These are phyloP conservation scores for Entrophospora sp. DNA, from an alignment of 192 early-diverging fungal genomes.

Conservation along the genomic window DNA sequence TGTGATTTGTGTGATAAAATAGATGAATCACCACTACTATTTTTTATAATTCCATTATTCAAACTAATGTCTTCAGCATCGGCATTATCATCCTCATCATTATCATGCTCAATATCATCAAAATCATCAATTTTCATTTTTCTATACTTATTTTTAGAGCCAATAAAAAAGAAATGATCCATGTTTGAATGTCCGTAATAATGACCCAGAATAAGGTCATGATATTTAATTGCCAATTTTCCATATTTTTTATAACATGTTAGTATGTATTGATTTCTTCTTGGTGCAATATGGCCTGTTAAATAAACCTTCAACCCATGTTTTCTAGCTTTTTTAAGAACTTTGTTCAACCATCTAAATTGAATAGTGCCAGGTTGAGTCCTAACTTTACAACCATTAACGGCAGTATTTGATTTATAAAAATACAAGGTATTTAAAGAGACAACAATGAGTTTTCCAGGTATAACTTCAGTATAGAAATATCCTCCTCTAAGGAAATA, in stretches of 20 bases:
- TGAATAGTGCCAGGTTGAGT: conserved; percentile 55
- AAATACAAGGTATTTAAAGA: conserved; percentile 70
- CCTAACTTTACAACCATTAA: conserved; percentile 47
- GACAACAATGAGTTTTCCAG: conserved; percentile 42
- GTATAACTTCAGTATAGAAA: conserved; percentile 48
- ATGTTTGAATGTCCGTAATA: conserved; percentile 70
- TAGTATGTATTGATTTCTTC: conserved; percentile 31
- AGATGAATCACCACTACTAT: conserved; percentile 24
- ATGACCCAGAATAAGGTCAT: conserved; percentile 54
- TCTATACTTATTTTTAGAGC: conserved; percentile 7
- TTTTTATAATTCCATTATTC: conserved; percentile 13
- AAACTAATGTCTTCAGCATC: neutral
- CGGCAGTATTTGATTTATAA: conserved; percentile 57
- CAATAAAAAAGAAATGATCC: conserved; percentile 57
- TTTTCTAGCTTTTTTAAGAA: conserved; percentile 38
- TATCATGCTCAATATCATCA: neutral
- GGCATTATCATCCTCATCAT: neutral
- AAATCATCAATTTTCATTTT: neutral
- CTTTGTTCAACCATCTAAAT: conserved; percentile 59
- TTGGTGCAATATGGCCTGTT: conserved; percentile 60
- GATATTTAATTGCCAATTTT: conserved; percentile 30
- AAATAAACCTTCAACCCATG: conserved; percentile 45
- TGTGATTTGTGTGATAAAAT: conserved; percentile 23
- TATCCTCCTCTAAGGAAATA: conserved; percentile 63
- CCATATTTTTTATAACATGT: conserved; percentile 37